These are phyloP conservation scores for Thalassiosira oceanica DNA, from an alignment of 352 stramenopile species.

Conservation along the genomic window DNA sequence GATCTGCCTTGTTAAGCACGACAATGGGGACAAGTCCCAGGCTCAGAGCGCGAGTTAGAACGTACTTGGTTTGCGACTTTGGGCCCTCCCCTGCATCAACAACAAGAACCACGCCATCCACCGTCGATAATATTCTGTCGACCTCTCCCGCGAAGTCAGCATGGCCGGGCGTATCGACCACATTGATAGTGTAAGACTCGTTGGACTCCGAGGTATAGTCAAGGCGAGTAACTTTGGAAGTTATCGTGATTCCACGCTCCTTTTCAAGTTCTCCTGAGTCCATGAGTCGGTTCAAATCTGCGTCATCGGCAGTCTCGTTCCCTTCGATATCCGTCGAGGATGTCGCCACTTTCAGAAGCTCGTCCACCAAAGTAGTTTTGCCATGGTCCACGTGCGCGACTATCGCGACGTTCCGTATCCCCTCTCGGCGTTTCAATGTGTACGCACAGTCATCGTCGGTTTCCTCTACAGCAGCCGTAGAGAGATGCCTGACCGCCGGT, in stretches of 20 bases:
- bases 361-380: slow-evolving; percentile 82
- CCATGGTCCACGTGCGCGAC: slow-evolving; percentile 85
- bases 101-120: slow-evolving; percentile 95
- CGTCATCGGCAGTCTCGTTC: background rate
- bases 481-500: background rate
- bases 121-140: slow-evolving; percentile 95
- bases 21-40: slow-evolving; percentile 91
- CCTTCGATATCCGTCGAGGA: slow-evolving; percentile 8
- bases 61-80: slow-evolving; percentile 99
- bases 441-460: slow-evolving; percentile 7
- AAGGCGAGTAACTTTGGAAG: slow-evolving; percentile 96
- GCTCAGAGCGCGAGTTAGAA: slow-evolving; percentile 94
- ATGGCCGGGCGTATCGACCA: slow-evolving; percentile 97
- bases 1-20: slow-evolving; percentile 98
- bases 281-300: slow-evolving; percentile 87
- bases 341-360: slow-evolving; percentile 63
- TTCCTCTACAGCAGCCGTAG: background rate
- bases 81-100: slow-evolving; percentile 95
- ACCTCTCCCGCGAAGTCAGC: slow-evolving; percentile 98
- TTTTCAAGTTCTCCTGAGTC: slow-evolving; percentile 97
- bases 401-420: slow-evolving; percentile 58
- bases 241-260: slow-evolving; percentile 99
- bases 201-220: slow-evolving; percentile 81
- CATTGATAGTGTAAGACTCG: slow-evolving; percentile 88
- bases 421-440: slow-evolving; percentile 17